Conservation (phyloP, 352 stramenopile genomes). For the Phytophthora kernoviae region DNA sequence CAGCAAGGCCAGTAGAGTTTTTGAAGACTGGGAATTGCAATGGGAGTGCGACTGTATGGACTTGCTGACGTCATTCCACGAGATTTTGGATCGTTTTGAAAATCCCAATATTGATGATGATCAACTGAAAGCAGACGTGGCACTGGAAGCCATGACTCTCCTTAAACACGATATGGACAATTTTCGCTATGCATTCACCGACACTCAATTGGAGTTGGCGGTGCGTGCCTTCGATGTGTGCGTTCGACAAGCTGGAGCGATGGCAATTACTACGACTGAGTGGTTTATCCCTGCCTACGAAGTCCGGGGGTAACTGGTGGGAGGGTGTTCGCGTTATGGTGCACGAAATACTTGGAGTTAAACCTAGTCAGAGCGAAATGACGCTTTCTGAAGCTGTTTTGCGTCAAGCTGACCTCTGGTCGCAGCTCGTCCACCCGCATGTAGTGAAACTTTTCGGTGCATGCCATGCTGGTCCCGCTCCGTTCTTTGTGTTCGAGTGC, state of each 20-base stretch:
- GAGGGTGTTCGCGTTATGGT: slow-evolving; percentile 33
- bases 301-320: slow-evolving; percentile 36
- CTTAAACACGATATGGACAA: slow-evolving; percentile 36
- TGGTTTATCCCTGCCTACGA: slow-evolving; percentile 37
- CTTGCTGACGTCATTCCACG: slow-evolving; percentile 22
- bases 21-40: slow-evolving; percentile 24
- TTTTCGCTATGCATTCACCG: slow-evolving; percentile 28
- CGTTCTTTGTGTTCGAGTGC: slow-evolving; percentile 34
- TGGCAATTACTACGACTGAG: slow-evolving; percentile 15
- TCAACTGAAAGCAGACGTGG: slow-evolving; percentile 2
- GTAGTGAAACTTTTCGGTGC: slow-evolving; percentile 37
- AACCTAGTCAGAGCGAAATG: neutral
- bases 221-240: slow-evolving; percentile 20
- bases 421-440: slow-evolving; percentile 37
- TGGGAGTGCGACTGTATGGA: slow-evolving; percentile 31
- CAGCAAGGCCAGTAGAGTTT: slow-evolving; percentile 5
- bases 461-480: slow-evolving; percentile 19
- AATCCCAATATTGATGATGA: neutral
- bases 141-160: slow-evolving; percentile 27
- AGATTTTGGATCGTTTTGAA: slow-evolving; percentile 18
- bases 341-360: neutral
- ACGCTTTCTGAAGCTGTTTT: slow-evolving; percentile 20
- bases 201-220: slow-evolving; percentile 14
- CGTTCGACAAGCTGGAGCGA: neutral
- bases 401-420: slow-evolving; percentile 34